Evolutionary conservation across 177 flowering plant genomes (phyloP), one percentile per base, ranked within the genome.

Genomic region (Vitis hybrid): DNA sequence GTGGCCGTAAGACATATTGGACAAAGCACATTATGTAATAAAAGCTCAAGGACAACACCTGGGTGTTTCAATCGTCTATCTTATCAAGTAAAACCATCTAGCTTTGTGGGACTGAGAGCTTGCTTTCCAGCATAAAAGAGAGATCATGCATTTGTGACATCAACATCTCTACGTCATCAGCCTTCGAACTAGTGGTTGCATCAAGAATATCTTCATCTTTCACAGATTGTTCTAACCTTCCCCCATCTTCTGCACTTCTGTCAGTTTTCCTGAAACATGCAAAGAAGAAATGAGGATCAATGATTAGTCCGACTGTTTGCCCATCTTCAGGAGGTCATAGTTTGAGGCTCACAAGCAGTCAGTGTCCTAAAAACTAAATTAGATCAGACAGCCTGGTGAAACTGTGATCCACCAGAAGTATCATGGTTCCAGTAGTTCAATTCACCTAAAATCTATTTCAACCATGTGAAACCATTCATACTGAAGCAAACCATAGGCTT

Each of bases 81-180:
- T 66, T 63, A 18, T 52, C 70, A 65, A 72, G 46, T 50, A 35
- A 66, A 68, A 55, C 48, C 75, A 48, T 79, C 74, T 57, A 65
- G 60, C 68, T 66, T 79, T 46, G 73, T 61, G 12, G 95, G 92
- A 92, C 66, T 19, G 87, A 80, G 46, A 90, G 92, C 5, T 83
- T 76, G 68, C 67, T 76, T 40, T 79, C 84, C 27, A 90, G 93
- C 97, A 92, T 92, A 76, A 89, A 92, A 1, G 97, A 90, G 30
- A 92, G 91, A 78, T 92, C 93, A 67, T 84, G 92, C 92, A 92
- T 90, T 82, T 92, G 83, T 7, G 93, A 87, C 70, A 90, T 73
- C 62, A 90, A 56, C 56, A 15, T 78, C 79, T 85, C 84, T 10
- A 82, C 85, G 58, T 72, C 80, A 6, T 75, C 77, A n/a, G 71